Evolutionary conservation across 352 stramenopile genomes (phyloP).

Genomic region (Phytopythium vexans): DNA sequence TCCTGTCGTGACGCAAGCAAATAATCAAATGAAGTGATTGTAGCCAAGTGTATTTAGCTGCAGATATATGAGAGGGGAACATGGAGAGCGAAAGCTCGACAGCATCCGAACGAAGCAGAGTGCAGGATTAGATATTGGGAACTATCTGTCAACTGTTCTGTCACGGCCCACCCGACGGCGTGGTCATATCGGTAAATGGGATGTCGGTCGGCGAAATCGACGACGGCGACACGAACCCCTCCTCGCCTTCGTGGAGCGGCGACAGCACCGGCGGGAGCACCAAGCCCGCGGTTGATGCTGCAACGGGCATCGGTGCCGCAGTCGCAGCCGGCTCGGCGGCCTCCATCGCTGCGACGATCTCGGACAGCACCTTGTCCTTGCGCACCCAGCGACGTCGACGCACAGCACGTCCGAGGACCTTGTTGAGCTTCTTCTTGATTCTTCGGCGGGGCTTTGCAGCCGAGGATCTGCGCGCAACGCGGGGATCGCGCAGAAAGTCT

Average conservation of each 20-base stretch:
- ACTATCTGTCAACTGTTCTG: too few relatives aligned
- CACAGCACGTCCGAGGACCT: conserved; percentile 74
- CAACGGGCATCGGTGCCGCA: background rate
- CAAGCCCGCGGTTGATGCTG: too few relatives aligned
- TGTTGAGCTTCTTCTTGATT: conserved; percentile 82
- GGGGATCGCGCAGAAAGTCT: conserved; percentile 62
- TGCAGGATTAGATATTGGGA: too few relatives aligned
- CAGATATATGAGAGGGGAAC: conserved; percentile 10
- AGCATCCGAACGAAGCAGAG: too few relatives aligned
- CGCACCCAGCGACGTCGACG: conserved; percentile 77
- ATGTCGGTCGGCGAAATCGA: too few relatives aligned
- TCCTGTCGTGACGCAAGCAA: conserved; percentile 32
- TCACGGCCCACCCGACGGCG: conserved; percentile 4
- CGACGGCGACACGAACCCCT: too few relatives aligned
- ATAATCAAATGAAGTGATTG: background rate
- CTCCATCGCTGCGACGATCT: conserved; percentile 27
- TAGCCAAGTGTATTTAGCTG: conserved; percentile 8
- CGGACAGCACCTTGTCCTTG: conserved; percentile 64
- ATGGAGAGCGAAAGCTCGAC: conserved; percentile 2
- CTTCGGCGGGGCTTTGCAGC: conserved; percentile 49
- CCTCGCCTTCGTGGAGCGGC: too few relatives aligned
- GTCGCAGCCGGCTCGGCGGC: background rate
- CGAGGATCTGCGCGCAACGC: conserved; percentile 13
- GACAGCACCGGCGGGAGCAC: too few relatives aligned
- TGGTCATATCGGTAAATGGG: too few relatives aligned